Conservation (phyloP, 345 rosid genomes). For the Angophora floribunda region DNA sequence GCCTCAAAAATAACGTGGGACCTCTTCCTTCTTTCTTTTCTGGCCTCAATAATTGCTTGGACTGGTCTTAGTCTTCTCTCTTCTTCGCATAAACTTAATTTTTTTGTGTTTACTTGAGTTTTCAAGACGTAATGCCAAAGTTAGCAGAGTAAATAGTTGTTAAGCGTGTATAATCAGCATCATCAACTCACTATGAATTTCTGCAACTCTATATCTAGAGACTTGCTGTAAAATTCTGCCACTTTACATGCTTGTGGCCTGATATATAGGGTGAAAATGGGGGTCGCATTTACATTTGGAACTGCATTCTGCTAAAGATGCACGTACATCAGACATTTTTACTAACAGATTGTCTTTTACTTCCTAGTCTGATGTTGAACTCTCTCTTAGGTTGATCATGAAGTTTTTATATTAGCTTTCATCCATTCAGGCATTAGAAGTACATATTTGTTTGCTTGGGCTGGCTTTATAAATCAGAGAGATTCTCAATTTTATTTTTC, state of each 20-base stretch:
- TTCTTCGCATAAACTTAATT: background rate
- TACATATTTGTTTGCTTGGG: background rate
- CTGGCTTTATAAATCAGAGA: background rate
- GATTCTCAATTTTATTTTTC: background rate
- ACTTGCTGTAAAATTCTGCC: background rate
- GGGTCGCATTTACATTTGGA: background rate
- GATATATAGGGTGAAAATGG: background rate
- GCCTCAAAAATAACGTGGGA: conserved; percentile 28
- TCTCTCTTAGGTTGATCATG: background rate
- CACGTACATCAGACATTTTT: background rate
- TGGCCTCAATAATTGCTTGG: background rate
- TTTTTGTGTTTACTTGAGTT: background rate
- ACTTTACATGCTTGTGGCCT: background rate
- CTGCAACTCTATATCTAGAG: background rate
- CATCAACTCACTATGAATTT: background rate
- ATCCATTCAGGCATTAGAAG: background rate
- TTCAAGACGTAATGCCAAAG: background rate
- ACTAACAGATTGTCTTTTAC: background rate
- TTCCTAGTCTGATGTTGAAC: background rate
- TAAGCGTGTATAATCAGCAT: background rate
- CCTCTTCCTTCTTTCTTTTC: background rate
- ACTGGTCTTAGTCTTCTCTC: background rate
- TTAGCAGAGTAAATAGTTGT: background rate
- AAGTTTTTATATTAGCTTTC: background rate
- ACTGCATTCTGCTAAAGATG: background rate